A percentile compares a stretch with the other conserved stretches of the same genome.
Evolutionary conservation across 768 basidiomycete species (phyloP).

Genomic region (Trametes villosa): DNA sequence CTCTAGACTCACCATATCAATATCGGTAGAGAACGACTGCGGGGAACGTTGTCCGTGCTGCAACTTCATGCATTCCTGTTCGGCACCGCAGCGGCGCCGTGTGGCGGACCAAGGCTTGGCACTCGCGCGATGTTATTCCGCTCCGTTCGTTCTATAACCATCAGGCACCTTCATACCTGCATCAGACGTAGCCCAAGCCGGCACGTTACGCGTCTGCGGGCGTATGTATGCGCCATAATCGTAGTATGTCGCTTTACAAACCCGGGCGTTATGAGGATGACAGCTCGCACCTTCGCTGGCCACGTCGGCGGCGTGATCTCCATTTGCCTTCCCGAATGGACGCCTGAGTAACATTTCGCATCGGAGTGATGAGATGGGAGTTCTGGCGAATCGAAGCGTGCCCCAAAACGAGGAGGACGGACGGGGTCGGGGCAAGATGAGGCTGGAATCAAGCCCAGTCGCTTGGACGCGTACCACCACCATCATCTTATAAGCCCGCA

Average conservation of each 20-base stretch:
- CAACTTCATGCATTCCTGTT: no score
- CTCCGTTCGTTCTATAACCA: no score
- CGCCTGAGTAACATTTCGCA: background rate
- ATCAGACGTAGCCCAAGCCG: no score
- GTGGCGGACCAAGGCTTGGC: no score
- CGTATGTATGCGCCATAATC: background rate
- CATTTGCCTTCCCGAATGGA: constrained; percentile 2
- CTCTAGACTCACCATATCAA: no score
- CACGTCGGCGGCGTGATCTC: background rate
- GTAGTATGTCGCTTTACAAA: background rate
- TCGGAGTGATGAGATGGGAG: constrained; percentile 7
- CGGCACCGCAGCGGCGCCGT: no score
- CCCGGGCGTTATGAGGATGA: background rate
- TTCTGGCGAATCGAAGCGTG: constrained; percentile 4
- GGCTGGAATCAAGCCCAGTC: constrained; percentile 9
- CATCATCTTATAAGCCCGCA: constrained; percentile 16
- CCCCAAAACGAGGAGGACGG: constrained; percentile 11
- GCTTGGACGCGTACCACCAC: constrained; percentile 15
- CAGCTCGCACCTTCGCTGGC: background rate
- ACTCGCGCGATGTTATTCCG: no score
- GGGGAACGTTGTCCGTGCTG: no score
- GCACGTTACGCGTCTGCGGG: no score
- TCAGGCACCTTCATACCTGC: no score
- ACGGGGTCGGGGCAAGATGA: constrained; percentile 2
- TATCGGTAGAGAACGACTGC: no score